phyloP scores from a whole-genome alignment of 202 grass and related monocot species.

The Hordeum pubiflorum region DNA sequence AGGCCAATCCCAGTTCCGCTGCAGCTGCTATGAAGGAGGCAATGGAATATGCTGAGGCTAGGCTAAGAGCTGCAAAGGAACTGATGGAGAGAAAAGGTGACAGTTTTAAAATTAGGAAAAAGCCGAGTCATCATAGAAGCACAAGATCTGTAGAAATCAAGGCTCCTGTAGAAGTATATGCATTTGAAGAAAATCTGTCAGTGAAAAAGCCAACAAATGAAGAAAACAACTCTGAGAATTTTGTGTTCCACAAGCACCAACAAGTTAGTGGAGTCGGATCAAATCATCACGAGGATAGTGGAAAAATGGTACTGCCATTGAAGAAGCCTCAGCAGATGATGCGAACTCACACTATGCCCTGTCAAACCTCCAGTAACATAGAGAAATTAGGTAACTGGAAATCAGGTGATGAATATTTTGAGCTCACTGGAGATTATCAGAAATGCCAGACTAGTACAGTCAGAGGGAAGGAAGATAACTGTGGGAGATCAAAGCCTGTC shows the following conservation, averaged over 20 bases:
- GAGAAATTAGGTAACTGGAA: conserved; percentile 71
- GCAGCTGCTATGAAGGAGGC: conserved; percentile 84
- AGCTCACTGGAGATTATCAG: conserved; percentile 45
- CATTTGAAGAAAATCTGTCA: conserved; percentile 6
- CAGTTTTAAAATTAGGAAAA: conserved; percentile 63
- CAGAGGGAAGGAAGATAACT: conserved; percentile 16
- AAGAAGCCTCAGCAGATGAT: conserved; percentile 30
- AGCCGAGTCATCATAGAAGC: conserved; percentile 35
- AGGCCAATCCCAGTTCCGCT: conserved; percentile 54
- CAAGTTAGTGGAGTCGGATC: not conserved
- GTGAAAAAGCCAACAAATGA: conserved; percentile 20
- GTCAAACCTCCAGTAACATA: conserved; percentile 38
- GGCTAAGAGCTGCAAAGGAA: conserved; percentile 82
- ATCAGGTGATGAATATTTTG: conserved; percentile 64
- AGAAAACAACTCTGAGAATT: conserved; percentile 17
- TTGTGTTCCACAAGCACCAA: conserved; percentile 20
- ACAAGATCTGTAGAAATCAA: conserved; percentile 46
- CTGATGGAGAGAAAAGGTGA: conserved; percentile 69
- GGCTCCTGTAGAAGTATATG: conserved; percentile 23
- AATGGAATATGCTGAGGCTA: conserved; percentile 83
- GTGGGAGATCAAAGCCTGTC: not conserved
- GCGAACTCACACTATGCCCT: conserved; percentile 16
- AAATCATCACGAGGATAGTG: conserved; percentile 17
- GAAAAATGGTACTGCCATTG: conserved; percentile 1
- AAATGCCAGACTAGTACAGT: conserved; percentile 29